Evolutionary conservation across 2,329 filamentous ascomycete species (phyloP), one percentile per base, ranked within the genome.

Genomic region (Chrysoporthe puriensis): DNA sequence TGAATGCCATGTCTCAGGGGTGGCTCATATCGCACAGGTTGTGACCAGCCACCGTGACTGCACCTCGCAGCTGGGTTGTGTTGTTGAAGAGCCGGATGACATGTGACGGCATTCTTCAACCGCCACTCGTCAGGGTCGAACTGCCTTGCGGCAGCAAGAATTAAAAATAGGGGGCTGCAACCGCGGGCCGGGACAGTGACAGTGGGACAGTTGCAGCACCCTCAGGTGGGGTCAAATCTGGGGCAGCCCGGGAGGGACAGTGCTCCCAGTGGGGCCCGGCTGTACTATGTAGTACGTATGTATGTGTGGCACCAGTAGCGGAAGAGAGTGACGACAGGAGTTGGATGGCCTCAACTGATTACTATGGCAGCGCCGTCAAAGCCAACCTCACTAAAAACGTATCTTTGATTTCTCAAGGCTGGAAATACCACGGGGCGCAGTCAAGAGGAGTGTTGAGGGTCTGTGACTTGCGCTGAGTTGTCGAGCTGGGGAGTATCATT

Each of bases 91-190:
- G 36, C 40, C n/a, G 57, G 40, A 60, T 60, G 36, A 32, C 57
- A 60, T 57, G 54, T 57, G 54, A 57, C 54, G 32, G 54, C 34
- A n/a, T 16, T 57, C 32, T 32, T 54, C 50, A 54, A 34, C 4
- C 21, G 50, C 32, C 13, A 32, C 21, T 54, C 54, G 34, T 57
- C 54, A 57, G 14, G 13, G 44, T 32, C 32, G 34, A 40, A 40
- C 54, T 40, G 54, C 54, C 32, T 3, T 11, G 18, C 14, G 54
- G 54, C 34, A 18, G 34, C 54, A n/a, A 57, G 54, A 26, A 2
- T 34, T 26, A 54, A 16, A 52, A 62, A 54, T 52, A 52, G 32
- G 60, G 60, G 60, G 60, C 60, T 62, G 60, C 46, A 36, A 44
- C 18, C 57, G 26, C 46, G 60, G 46, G 57, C 57, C 57, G 43